phyloP scores from a whole-genome alignment of 106 monocot genomes.

The Cymbidium sinense region DNA sequence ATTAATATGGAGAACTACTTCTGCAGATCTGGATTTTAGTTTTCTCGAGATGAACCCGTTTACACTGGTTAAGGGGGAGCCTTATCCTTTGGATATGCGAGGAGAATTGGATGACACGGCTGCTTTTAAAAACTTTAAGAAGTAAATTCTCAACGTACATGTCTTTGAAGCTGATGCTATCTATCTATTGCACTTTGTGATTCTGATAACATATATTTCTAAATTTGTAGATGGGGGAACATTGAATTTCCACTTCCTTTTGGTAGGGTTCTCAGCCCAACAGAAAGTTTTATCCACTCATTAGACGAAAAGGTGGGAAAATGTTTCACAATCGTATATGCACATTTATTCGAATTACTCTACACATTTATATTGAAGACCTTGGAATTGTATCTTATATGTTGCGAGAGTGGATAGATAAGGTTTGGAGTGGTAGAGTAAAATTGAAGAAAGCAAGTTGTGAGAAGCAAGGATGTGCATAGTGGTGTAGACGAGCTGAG shows the following conservation, averaged over 20 bases:
- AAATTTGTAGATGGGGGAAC: conserved; percentile 66
- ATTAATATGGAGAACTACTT: neutral
- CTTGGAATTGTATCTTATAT: neutral
- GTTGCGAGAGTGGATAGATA: neutral
- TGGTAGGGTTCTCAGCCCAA: conserved; percentile 83
- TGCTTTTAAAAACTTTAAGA: conserved; percentile 97
- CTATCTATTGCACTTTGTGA: neutral
- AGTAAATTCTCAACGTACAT: conserved; percentile 36
- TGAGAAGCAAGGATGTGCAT: too few species aligned
- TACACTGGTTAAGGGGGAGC: conserved; percentile 88
- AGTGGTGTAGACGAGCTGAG: too few species aligned
- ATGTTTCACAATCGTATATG: neutral
- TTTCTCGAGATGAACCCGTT: conserved; percentile 99
- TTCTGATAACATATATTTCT: neutral
- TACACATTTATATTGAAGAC: neutral
- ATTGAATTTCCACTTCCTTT: conserved; percentile 97
- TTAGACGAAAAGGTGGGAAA: conserved; percentile 88
- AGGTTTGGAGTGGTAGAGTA: too few species aligned
- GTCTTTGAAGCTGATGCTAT: neutral
- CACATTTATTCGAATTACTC: neutral
- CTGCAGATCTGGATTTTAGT: conserved; percentile 83
- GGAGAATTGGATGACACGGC: conserved; percentile 99
- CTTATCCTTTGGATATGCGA: conserved; percentile 96
- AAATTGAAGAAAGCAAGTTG: too few species aligned
- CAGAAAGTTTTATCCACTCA: conserved; percentile 76